Evolutionary conservation across 805 yeast species (phyloP), one percentile per base, ranked within the genome.

Genomic region (Candida nemodendra): DNA sequence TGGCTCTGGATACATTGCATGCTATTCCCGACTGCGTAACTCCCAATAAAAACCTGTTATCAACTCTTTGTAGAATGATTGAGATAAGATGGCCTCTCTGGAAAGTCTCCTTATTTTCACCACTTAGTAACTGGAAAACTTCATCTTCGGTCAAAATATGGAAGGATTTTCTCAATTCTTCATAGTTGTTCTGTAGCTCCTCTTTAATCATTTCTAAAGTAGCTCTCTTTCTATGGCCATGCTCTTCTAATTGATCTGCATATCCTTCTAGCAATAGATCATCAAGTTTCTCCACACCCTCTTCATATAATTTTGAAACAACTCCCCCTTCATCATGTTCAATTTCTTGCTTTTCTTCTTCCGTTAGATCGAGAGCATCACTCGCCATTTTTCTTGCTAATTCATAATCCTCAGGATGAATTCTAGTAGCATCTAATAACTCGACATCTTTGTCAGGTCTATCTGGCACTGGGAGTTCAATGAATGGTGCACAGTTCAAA

Each of bases 401-500:
- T 47, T 87, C 95, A 60, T 93, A 93, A 65, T 93, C 99, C 63
- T 93, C 98, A 6, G 98, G 98, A 54, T 93, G 99, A 32, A 93
- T 89, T 66, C 99, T 78, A 0, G 99, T 93, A 34, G 93, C 90
- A 61, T 93, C 99, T 50, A 93, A 72, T 29, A 84, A 70, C 54
- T 91, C 97, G 24, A 83, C 75, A n/a, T 77, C 66, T 41, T 79
- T 81, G 32, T 74, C 72, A 26, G 65, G 69, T 30, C 79, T 69
- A 39, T 76, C 84, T 18, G 62, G 62, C 47, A 69, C 72, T 1
- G 88, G 93, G 41, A 93, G 83, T 53, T 80, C 79, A 56, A 93
- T 66, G 68, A 93, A 93, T 16, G 95, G 84, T 0, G 97, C 85
- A 61, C 96, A 87, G 61, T 93, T 93, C 69, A 90, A 76, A 62